These are phyloP conservation scores for Nigrospora sphaerica DNA, from an alignment of 2,329 filamentous ascomycete genomes.

Conservation along the genomic window DNA sequence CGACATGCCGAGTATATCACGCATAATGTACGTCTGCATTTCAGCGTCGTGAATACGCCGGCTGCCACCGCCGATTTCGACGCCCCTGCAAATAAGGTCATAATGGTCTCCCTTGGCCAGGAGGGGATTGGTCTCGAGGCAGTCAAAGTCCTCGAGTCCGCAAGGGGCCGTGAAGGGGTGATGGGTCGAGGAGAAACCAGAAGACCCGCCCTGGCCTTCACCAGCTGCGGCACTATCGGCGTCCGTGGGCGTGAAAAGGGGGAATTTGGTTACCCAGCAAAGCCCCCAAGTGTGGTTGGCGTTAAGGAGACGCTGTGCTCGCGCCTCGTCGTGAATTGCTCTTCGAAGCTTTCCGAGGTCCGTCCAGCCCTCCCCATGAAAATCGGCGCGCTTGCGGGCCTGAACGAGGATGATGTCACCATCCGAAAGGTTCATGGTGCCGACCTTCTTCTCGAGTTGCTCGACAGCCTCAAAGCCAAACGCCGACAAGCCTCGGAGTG, in stretches of 20 bases:
- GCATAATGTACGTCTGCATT: conserved; percentile 79
- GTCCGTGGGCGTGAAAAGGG: conserved; percentile 75
- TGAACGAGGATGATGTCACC: conserved; percentile 80
- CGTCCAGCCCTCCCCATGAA: conserved; percentile 62
- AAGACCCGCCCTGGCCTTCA: conserved; percentile 73
- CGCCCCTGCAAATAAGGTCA: conserved; percentile 90
- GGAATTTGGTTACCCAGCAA: conserved; percentile 85
- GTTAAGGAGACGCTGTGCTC: conserved; percentile 52
- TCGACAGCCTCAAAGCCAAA: conserved; percentile 20
- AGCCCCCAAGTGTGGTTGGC: conserved; percentile 52
- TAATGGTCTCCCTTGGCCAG: conserved; percentile 79
- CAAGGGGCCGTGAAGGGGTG: conserved; percentile 93
- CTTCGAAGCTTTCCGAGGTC: conserved; percentile 66
- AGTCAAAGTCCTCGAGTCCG: conserved; percentile 61
- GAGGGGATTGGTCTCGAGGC: conserved; percentile 66
- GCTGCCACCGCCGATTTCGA: conserved; percentile 89
- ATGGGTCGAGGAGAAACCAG: conserved; percentile 81
- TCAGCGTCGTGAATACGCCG: conserved; percentile 81
- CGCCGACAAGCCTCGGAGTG: conserved; percentile 64
- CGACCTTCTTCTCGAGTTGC: conserved; percentile 12
- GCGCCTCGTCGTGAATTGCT: conserved; percentile 61
- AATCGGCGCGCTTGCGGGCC: conserved; percentile 59
- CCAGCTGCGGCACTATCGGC: conserved; percentile 39
- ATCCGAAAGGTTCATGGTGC: conserved; percentile 39
- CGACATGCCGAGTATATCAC: conserved; percentile 74